Base-by-base conservation (phyloP, 768 basidiomycete genomes). In the Boletus subparvulus region DNA sequence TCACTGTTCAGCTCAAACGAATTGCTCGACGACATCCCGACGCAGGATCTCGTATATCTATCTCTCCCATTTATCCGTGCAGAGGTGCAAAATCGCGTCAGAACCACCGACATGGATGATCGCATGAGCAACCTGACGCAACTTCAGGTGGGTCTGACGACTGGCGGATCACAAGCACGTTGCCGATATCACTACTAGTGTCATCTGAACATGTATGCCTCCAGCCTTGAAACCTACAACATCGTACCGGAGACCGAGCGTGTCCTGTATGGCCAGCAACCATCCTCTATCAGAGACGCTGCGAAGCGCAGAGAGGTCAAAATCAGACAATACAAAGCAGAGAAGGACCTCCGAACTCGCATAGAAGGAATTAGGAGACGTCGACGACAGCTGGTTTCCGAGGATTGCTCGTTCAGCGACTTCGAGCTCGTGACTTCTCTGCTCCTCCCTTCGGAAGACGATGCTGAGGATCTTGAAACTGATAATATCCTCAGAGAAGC, bases 271-370 rank as follows among this genome's bases (percentile, higher is more conserved):
- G 75, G 73, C 43, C 78, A 78, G 46, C 79, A 77, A 50, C 61
- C 79, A 11, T 76, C 77, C 10, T 63, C 75, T n/a, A 71, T 86
- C 47, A 71, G 65, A 11, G 89, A 98, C 69, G 81, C 87, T 19
- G 81, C 83, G 2, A 83, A 80, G 66, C 80, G 88, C 54, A 76
- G 97, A 62, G 94, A 96, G 61, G 70, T 87, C 35, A 99, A 97
- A 77, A 97, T 99, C 60, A 86, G 83, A 58, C 94, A 95, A 68
- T 98, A 85, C 71, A 86, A 87, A 71, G 82, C 83, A 54, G 94
- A 96, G 73, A 95, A 91, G 71, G 88, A 90, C 36, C 73, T 98
- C 30, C 82, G 84, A 52, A 72, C 73, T 19, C 80, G 80, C 55
- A 83, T 98, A 28, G 82, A 92, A 73, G 73, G 75, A 42, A 65